Conservation (phyloP, 129 eudicot species). For the Pseudognaphalium luteoalbum region DNA sequence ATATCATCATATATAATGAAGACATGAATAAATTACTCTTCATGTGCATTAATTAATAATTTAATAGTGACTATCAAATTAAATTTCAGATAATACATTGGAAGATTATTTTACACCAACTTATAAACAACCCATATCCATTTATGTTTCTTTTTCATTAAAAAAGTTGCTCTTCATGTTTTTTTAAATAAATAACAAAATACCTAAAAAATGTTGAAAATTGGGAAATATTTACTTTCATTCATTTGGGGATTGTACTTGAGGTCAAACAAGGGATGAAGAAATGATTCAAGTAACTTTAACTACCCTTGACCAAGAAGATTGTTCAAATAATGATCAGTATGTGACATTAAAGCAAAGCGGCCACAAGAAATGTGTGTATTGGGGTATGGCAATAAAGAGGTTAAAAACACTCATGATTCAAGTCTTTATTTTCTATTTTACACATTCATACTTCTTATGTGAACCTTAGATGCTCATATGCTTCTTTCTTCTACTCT, state of each 20-base stretch:
- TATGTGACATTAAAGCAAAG: slow-evolving; percentile 23
- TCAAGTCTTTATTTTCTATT: not conserved
- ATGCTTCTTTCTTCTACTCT: no score
- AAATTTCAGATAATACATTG: not conserved
- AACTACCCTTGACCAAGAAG: slow-evolving; percentile 35
- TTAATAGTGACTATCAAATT: not conserved
- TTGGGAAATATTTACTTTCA: not conserved
- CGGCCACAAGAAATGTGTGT: slow-evolving; percentile 19
- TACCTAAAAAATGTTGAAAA: not conserved
- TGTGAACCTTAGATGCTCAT: no score
- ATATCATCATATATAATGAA: no score
- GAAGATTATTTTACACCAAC: not conserved
- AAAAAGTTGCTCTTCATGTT: not conserved
- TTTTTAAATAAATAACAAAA: no score
- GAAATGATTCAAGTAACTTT: slow-evolving; percentile 8
- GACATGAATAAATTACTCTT: not conserved
- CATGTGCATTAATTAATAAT: slow-evolving; percentile 13
- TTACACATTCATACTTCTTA: not conserved
- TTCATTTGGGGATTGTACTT: not conserved
- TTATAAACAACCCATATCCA: not conserved
- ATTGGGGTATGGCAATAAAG: slow-evolving; percentile 22
- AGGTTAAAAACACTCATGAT: slow-evolving; percentile 26
- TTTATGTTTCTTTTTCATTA: not conserved
- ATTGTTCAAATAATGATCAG: slow-evolving; percentile 30
- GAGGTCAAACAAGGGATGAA: not conserved